These are phyloP conservation scores for Xylaria palmicola DNA, from an alignment of 495 filamentous ascomycete genomes.

Conservation along the genomic window DNA sequence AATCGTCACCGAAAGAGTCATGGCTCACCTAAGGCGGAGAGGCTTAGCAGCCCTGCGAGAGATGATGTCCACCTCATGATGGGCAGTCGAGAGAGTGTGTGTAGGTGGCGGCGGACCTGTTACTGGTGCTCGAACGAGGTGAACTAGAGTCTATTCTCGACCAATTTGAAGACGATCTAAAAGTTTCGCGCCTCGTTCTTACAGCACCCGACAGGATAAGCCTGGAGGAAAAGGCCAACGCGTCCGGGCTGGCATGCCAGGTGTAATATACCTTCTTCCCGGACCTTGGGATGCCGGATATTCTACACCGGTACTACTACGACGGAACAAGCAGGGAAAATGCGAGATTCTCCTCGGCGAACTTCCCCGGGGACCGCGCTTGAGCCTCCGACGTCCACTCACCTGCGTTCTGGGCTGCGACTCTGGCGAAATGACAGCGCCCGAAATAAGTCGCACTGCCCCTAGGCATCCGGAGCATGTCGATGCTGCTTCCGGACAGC, in stretches of 20 bases:
- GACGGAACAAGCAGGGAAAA: background rate
- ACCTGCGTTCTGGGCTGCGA: background rate
- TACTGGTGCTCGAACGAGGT: background rate
- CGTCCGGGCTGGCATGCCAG: background rate
- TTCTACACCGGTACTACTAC: background rate
- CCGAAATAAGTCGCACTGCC: background rate
- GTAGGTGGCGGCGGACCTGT: background rate
- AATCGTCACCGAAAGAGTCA: background rate
- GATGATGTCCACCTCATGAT: conserved; percentile 17
- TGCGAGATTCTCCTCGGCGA: background rate
- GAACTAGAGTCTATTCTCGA: no score
- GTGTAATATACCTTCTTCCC: conserved; percentile 7
- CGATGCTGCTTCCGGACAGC: background rate
- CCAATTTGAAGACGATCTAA: no score
- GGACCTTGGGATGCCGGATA: background rate
- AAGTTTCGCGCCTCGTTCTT: background rate
- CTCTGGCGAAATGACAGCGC: background rate
- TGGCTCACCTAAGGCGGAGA: conserved; percentile 4
- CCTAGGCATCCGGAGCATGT: background rate
- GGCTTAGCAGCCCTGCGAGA: conserved; percentile 6
- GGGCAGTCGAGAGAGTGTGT: background rate
- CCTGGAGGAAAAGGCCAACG: background rate
- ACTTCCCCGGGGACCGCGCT: background rate
- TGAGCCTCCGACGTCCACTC: background rate
- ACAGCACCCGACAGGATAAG: background rate